phyloP scores from a whole-genome alignment of 139 green algal species.

The Pleodorina starrii region DNA sequence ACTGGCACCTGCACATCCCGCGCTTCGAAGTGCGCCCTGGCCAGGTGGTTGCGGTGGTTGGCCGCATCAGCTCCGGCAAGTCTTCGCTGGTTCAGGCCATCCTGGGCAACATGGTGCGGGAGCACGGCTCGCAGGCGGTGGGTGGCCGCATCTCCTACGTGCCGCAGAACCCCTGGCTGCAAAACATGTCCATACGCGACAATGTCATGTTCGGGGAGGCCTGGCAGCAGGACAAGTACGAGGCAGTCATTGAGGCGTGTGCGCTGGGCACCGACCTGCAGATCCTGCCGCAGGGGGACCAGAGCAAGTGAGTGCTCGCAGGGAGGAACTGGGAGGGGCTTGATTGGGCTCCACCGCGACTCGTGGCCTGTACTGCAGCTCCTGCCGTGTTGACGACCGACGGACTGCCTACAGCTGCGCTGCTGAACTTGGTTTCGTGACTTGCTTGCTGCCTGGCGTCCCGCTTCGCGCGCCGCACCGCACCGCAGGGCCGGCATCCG shows the following conservation, averaged over 20 bases:
- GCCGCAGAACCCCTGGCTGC: slow-evolving; percentile 75
- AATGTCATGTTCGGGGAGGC: slow-evolving; percentile 74
- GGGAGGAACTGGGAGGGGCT: too few relatives aligned
- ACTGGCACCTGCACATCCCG: slow-evolving; percentile 62
- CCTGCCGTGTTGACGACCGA: too few relatives aligned
- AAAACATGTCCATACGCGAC: slow-evolving; percentile 75
- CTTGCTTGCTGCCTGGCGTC: too few relatives aligned
- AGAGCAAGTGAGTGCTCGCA: too few relatives aligned
- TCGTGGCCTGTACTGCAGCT: too few relatives aligned
- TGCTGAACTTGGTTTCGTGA: too few relatives aligned
- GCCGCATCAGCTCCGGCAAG: slow-evolving; percentile 70
- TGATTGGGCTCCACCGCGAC: too few relatives aligned
- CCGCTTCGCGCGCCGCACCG: too few relatives aligned
- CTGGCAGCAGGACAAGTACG: slow-evolving; percentile 61
- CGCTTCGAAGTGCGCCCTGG: slow-evolving; percentile 55
- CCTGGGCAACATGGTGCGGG: slow-evolving; percentile 70
- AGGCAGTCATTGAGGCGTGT: slow-evolving; percentile 68
- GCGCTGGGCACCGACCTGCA: slow-evolving; percentile 68
- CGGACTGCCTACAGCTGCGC: too few relatives aligned
- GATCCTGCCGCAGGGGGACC: slow-evolving; percentile 69
- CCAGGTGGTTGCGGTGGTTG: slow-evolving; percentile 71
- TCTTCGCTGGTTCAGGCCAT: too few relatives aligned
- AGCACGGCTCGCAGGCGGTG: slow-evolving; percentile 40
- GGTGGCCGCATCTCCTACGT: slow-evolving; percentile 57
- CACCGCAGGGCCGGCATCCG: slow-evolving; percentile 67